A percentile compares a stretch with the other conserved stretches of the same genome.
Conservation (phyloP, 2,329 filamentous ascomycete genomes). For the Aschersonia sp. region DNA sequence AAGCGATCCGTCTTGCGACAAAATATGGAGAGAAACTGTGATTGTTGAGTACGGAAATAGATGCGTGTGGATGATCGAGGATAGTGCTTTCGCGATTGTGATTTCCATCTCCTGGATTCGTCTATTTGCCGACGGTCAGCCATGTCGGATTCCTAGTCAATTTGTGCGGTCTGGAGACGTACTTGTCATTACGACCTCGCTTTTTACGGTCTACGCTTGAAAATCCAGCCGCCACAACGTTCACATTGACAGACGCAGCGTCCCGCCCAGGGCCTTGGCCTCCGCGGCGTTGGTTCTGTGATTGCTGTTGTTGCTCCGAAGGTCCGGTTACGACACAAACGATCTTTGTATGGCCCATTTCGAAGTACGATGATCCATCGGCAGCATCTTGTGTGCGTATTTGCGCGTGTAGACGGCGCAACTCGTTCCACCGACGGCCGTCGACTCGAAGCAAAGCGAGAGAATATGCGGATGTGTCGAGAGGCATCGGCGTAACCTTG, state of each 20-base stretch:
- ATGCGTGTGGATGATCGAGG: constrained; percentile 67
- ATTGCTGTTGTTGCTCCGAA: constrained; percentile 52
- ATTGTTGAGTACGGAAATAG: constrained; percentile 84
- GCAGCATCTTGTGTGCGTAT: constrained; percentile 86
- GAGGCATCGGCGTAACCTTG: constrained; percentile 49
- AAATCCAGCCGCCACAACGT: constrained; percentile 78
- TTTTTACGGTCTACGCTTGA: constrained; percentile 74
- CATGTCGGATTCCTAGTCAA: background rate
- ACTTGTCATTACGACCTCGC: constrained; percentile 67
- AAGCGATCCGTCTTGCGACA: constrained; percentile 80
- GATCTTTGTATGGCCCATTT: constrained; percentile 96
- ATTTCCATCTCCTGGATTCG: constrained; percentile 69
- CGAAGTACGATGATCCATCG: constrained; percentile 84
- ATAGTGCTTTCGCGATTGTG: constrained; percentile 64
- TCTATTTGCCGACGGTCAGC: constrained; percentile 26
- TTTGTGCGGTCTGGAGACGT: constrained; percentile 16
- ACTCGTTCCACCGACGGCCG: constrained; percentile 90
- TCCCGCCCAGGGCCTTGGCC: constrained; percentile 29
- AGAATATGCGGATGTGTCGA: constrained; percentile 85
- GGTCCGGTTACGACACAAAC: constrained; percentile 87
- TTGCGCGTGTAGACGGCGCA: constrained; percentile 75
- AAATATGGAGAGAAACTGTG: constrained; percentile 68
- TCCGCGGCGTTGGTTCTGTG: constrained; percentile 20
- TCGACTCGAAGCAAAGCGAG: constrained; percentile 74
- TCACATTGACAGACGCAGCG: constrained; percentile 53